A percentile compares a stretch with the other conserved stretches of the same genome.
Evolutionary conservation across 768 basidiomycete genomes (phyloP).

Genomic region (Fistulinella prunicolor): DNA sequence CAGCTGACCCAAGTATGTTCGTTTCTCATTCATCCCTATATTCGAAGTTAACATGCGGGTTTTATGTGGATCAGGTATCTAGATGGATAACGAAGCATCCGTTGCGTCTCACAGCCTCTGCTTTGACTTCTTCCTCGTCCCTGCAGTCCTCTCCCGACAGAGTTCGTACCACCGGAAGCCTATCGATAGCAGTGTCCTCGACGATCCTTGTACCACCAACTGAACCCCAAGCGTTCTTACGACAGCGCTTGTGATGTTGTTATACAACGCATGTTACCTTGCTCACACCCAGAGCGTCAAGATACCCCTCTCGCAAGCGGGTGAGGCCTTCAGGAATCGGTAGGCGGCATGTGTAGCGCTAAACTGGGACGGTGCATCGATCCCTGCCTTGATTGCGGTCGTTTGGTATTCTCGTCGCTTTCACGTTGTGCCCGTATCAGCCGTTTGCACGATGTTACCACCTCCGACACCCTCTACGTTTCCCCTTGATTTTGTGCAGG

Average conservation of each 20-base stretch:
- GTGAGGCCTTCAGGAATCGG: slow-evolving; percentile 71
- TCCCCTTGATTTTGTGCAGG: slow-evolving; percentile 71
- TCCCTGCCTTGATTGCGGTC: no score
- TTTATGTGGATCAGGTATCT: neutral
- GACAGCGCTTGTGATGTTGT: slow-evolving; percentile 78
- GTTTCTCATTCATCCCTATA: neutral
- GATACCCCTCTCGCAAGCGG: slow-evolving; percentile 72
- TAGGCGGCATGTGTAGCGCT: slow-evolving; percentile 75
- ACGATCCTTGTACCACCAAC: slow-evolving; percentile 26
- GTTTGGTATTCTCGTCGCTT: neutral
- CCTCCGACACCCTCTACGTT: slow-evolving; percentile 68
- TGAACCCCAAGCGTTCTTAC: slow-evolving; percentile 52
- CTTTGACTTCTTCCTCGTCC: slow-evolving; percentile 36
- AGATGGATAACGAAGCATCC: slow-evolving; percentile 72
- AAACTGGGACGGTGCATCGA: slow-evolving; percentile 61
- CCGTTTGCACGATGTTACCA: slow-evolving; percentile 58
- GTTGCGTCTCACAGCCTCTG: slow-evolving; percentile 51
- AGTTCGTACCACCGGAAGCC: neutral
- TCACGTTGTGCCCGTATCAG: slow-evolving; percentile 22
- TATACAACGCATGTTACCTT: slow-evolving; percentile 80
- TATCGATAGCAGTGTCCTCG: slow-evolving; percentile 27
- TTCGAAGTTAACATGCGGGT: no score
- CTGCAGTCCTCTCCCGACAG: slow-evolving; percentile 21
- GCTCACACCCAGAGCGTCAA: slow-evolving; percentile 76
- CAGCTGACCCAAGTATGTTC: slow-evolving; percentile 64